Evolutionary conservation across 805 yeast genomes (phyloP).

Genomic region (Helenozyma rhizophorensis): DNA sequence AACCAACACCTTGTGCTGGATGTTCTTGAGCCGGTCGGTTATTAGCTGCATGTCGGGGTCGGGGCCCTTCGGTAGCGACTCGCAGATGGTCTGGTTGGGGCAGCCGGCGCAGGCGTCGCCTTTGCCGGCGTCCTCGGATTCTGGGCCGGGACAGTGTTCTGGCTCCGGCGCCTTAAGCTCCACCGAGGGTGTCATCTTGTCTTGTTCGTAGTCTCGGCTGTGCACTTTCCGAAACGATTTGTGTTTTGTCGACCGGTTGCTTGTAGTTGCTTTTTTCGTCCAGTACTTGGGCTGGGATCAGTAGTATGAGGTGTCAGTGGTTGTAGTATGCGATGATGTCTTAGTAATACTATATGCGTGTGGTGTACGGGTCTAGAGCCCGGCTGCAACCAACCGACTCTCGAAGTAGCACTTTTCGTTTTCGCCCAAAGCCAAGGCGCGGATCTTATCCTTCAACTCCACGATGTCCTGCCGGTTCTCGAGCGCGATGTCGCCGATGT

Average conservation of each 20-base stretch:
- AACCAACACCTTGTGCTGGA: constrained; percentile 75
- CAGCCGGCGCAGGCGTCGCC: constrained; percentile 94
- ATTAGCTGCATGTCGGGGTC: constrained; percentile 88
- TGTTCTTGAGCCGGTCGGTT: constrained; percentile 56
- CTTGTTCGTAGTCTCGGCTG: too few relatives aligned
- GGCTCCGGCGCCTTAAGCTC: constrained; percentile 69
- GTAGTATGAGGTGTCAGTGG: too few relatives aligned
- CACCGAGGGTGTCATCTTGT: constrained; percentile 23
- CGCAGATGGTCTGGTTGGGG: constrained; percentile 88
- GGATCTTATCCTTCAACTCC: constrained; percentile 28
- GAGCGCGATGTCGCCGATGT: constrained; percentile 40
- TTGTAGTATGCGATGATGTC: too few relatives aligned
- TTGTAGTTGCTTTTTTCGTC: background rate
- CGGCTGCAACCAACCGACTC: too few relatives aligned
- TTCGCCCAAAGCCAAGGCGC: constrained; percentile 41
- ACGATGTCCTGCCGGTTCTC: constrained; percentile 12
- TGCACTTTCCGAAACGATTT: too few relatives aligned
- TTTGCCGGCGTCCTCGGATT: constrained; percentile 87
- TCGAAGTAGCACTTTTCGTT: constrained; percentile 38
- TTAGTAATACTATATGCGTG: background rate
- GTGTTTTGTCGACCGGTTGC: background rate
- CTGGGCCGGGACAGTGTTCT: constrained; percentile 98
- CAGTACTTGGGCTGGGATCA: background rate
- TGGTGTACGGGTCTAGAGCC: constrained; percentile 1
- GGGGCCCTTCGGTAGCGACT: constrained; percentile 86